Conservation (phyloP, 1,284 basidiomycete genomes). For the Mycena sp. region DNA sequence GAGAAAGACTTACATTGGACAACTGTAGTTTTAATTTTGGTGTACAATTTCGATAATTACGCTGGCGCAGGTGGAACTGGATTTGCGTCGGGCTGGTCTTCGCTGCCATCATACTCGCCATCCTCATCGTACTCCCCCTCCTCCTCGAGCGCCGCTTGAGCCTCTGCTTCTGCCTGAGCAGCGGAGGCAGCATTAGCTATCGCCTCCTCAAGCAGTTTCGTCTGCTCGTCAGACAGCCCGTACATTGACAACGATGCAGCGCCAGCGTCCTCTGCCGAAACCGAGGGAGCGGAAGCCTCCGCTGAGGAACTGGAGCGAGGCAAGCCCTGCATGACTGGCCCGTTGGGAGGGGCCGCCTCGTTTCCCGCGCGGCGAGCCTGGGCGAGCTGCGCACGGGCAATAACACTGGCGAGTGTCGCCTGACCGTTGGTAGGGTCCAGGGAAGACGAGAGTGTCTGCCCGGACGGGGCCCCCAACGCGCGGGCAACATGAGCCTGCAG, state of each 20-base stretch:
- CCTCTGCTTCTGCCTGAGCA: conserved; percentile 78
- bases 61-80: conserved; percentile 8
- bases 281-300: not conserved
- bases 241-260: conserved; percentile 42
- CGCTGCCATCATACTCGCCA: conserved; percentile 52
- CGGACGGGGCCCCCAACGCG: conserved; percentile 57
- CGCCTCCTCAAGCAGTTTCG: conserved; percentile 70
- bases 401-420: conserved; percentile 72
- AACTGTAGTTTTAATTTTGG: conserved; percentile 38
- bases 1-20: conserved; percentile 12
- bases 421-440: conserved; percentile 51
- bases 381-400: conserved; percentile 68
- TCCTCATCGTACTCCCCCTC: conserved; percentile 68
- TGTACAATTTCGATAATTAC: conserved; percentile 5
- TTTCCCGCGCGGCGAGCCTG: conserved; percentile 39
- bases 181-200: conserved; percentile 75
- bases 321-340: conserved; percentile 19
- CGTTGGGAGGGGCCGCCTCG: not conserved
- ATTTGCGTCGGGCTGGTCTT: conserved; percentile 28
- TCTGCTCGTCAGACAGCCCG: conserved; percentile 75
- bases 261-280: not conserved
- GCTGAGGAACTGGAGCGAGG: not conserved
- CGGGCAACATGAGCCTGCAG: conserved; percentile 67
- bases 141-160: conserved; percentile 75
- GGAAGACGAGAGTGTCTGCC: conserved; percentile 40